Base-by-base conservation (phyloP, 352 stramenopile species). In the Pythium brachiatum region DNA sequence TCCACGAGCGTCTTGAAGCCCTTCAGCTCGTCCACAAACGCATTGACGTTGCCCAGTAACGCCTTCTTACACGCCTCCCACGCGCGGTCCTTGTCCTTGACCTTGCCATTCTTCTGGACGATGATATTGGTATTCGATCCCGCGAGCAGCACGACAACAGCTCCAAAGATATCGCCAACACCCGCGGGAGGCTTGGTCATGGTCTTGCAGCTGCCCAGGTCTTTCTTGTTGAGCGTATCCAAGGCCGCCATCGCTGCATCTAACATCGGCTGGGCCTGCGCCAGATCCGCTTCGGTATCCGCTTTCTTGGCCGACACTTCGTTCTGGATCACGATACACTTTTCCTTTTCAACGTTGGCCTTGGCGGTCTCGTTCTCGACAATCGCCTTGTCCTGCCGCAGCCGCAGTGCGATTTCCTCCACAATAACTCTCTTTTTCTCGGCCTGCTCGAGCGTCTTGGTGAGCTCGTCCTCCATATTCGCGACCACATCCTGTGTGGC, bases 51-150 rank as follows among this genome's bases (percentile, higher is more conserved):
- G 15, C 85, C 73, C 38, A 98, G 68, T 9, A 98, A 56, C 20
- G 89, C 79, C 62, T 98, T 98, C 75, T 98, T 98, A 21, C 79
- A 83, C 0, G 85, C 86, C 32, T 98, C 94, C 95, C 95, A 98
- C 6, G 82, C 86, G 18, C 90, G 86, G 68, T 98, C 93, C 63
- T 98, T 98, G 53, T 94, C 85, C 56, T 94, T 94, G 25, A 98
- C 89, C 59, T 98, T 98, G 50, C 86, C 93, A 44, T 93, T 98
- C 81, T 98, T 98, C 63, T 97, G 86, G 2, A 89, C 70, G 2
- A 88, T 60, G 0, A 92, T 66, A 34, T 83, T 88, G 5, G 81
- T 46, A 62, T 94, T 92, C 20, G 86, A 68, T 0, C 85, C 85
- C 11, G 83, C 83, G 54, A 94, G 87, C 18, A 94, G 74, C 47